Evolutionary conservation across 1,139 yeast species (phyloP), one percentile per base, ranked within the genome.

Genomic region (Hyphopichia buzzinii): DNA sequence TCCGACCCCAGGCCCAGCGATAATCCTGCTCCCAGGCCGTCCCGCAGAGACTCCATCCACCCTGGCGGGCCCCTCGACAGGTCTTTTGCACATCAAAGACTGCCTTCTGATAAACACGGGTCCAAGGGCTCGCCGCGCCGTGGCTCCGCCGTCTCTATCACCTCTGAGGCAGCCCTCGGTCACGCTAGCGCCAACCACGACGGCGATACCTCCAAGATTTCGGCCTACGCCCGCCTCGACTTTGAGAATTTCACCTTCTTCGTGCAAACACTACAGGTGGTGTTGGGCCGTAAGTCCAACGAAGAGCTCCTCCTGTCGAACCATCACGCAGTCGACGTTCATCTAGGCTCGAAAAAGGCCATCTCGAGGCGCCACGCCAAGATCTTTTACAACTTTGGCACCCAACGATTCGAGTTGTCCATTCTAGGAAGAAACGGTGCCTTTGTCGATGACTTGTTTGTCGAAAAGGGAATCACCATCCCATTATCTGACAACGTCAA

Each of bases 371-470:
- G 89, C 40, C 98, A 92, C 58, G 97, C 97, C 4, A 89, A 87
- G 58, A 89, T 92, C 15, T 90, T 89, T 56, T 92, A 90, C 64
- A 90, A 92, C 56, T 92, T 92, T 62, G 97, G 96, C 4, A 87
- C 95, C 4, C 97, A 89, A 55, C 64, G 95, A 47, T 92, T 90
- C 54, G 97, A 90, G 61, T 63, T 92, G 29, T 83, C 95, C 8
- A 89, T 92, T 3, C 69, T 89, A 48, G 98, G 98, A 16, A 74
- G 95, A 50, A 92, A 92, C 55, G 98, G 98, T 24, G 97, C 97
- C 1, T 92, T 90, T 67, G 95, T 92, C 3, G 92, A 90, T 59
- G 96, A 89, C 48, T 69, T 70, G 23, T 92, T 89, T 57, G 83
- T 90, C 10, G 96, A 87, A 53, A 79, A 85, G 42, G 97, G 96